Conservation (phyloP, 345 rosid species). For the Gossypium anomalum region DNA sequence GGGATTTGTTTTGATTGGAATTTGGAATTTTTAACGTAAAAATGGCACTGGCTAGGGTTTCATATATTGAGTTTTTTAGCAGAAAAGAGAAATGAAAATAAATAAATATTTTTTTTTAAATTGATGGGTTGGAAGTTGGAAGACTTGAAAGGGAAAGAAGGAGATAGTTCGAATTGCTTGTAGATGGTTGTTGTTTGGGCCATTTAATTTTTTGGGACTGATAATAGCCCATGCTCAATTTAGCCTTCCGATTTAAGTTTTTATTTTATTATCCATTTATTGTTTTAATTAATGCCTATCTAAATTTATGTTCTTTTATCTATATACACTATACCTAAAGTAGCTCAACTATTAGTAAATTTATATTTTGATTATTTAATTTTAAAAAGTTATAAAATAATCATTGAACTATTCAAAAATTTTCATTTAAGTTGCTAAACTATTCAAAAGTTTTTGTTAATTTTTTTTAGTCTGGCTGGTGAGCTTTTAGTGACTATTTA, state of each 20-base stretch:
- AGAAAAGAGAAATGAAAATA: neutral
- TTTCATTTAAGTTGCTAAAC: no score
- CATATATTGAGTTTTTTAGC: neutral
- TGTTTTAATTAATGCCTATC: no score
- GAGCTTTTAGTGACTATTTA: no score
- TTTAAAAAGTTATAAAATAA: no score
- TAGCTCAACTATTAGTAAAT: fast-evolving
- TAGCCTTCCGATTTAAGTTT: neutral
- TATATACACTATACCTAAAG: no score
- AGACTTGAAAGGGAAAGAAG: neutral
- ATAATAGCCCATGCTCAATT: neutral
- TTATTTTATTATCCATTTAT: no score
- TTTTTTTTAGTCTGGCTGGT: no score
- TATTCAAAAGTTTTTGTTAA: no score
- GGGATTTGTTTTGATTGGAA: neutral
- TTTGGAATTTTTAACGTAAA: neutral
- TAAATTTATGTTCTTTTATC: no score
- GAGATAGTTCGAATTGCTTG: constrained; percentile 6
- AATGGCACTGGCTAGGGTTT: constrained; percentile 1
- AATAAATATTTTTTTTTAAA: no score
- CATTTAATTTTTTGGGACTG: neutral
- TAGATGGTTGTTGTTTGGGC: neutral
- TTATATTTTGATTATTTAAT: no score
- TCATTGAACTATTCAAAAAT: no score
- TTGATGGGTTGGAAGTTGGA: neutral